These are phyloP conservation scores for Saccharomycopsis fermentans DNA, from an alignment of 805 yeast genomes.

Conservation along the genomic window DNA sequence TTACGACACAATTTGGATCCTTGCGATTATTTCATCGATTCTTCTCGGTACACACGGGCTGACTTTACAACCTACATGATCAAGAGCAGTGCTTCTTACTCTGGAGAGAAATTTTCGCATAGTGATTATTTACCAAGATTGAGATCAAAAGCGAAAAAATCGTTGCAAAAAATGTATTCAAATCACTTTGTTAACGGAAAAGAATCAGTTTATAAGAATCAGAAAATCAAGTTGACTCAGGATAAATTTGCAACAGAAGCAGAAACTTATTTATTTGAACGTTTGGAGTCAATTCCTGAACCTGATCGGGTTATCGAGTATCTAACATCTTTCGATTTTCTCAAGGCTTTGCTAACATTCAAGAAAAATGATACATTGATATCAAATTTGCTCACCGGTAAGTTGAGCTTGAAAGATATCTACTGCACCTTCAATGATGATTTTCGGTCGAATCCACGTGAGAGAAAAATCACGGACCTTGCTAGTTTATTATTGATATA, in stretches of 20 bases:
- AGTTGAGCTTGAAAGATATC: neutral
- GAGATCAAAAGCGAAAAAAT: neutral
- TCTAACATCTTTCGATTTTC: neutral
- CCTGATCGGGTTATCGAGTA: neutral
- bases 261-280: neutral
- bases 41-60: neutral
- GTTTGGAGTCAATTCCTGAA: neutral
- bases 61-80: neutral
- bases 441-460: no score
- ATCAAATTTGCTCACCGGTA: neutral
- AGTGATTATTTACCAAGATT: neutral
- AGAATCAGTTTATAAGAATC: neutral
- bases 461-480: neutral
- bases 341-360: neutral
- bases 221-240: neutral
- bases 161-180: neutral
- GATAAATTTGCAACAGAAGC: neutral
- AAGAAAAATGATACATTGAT: neutral
- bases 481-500: no score
- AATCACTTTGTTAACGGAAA: neutral
- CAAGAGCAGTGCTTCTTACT: neutral
- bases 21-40: constrained; percentile 21
- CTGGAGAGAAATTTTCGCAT: neutral
- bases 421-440: neutral
- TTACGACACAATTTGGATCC: constrained; percentile 26